A percentile compares a stretch with the other conserved stretches of the same genome.
Conservation (phyloP, 1,139 yeast genomes). For the Yarrowia galli region DNA sequence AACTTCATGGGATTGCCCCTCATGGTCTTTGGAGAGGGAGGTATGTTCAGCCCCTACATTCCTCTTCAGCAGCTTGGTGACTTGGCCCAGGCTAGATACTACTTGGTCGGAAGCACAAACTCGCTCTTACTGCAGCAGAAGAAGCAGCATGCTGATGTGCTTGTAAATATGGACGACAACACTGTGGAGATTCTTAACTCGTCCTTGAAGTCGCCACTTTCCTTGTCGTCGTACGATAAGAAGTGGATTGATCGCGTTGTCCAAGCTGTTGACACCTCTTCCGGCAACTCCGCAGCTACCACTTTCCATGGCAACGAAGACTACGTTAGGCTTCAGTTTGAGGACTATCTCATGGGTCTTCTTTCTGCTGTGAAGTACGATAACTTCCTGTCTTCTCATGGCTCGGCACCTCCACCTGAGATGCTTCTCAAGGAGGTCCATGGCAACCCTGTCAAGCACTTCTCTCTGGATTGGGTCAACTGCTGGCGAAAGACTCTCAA, state of each 20-base stretch:
- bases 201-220: constrained; percentile 55
- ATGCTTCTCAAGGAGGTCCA: constrained; percentile 49
- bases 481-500: constrained; percentile 74
- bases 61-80: constrained; percentile 91
- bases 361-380: constrained; percentile 75
- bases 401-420: constrained; percentile 52
- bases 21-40: constrained; percentile 83
- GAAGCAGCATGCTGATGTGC: constrained; percentile 61
- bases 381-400: constrained; percentile 59
- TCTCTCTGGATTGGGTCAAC: constrained; percentile 63
- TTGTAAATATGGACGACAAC: constrained; percentile 60
- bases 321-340: constrained; percentile 84
- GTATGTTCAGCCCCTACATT: constrained; percentile 89
- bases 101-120: constrained; percentile 88
- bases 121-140: constrained; percentile 77
- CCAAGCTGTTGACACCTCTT: constrained; percentile 49
- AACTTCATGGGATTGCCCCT: constrained; percentile 88
- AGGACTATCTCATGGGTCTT: constrained; percentile 82
- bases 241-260: constrained; percentile 67
- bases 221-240: constrained; percentile 70
- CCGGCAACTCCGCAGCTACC: constrained; percentile 53
- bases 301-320: constrained; percentile 83
- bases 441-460: constrained; percentile 58
- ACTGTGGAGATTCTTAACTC: constrained; percentile 58
- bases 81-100: constrained; percentile 67